Percentiles rank a stretch among this genome's conserved stretches.
These are phyloP conservation scores for Osmanthus fragrans DNA, from an alignment of 257 asterid genomes.

Conservation along the genomic window DNA sequence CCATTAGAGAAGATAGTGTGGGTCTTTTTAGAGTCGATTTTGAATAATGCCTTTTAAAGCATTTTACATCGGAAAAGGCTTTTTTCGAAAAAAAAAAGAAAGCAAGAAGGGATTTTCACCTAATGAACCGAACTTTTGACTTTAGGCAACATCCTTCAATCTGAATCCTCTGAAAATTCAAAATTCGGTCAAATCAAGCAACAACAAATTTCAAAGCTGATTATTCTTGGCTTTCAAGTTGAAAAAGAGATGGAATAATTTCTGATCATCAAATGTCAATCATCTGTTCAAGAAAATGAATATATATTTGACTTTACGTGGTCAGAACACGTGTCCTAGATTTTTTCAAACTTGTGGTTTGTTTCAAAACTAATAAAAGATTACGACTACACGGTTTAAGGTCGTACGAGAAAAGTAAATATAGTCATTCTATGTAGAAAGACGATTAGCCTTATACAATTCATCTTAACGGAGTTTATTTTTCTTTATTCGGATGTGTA, in stretches of 20 bases:
- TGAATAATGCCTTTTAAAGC: not conserved
- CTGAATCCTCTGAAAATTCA: conserved; percentile 21
- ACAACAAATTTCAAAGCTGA: conserved; percentile 27
- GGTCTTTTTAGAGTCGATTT: not conserved
- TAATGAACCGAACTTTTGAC: conserved; percentile 31
- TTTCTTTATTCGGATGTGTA: not conserved
- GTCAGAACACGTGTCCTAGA: conserved; percentile 5
- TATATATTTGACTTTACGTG: conserved; percentile 9
- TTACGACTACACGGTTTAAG: not conserved
- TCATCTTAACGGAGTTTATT: not conserved
- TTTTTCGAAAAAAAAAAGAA: too few relatives aligned
- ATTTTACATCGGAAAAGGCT: too few relatives aligned
- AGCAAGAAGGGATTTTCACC: conserved; percentile 11
- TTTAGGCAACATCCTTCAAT: conserved; percentile 20
- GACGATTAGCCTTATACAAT: too few relatives aligned
- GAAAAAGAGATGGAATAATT: conserved; percentile 18
- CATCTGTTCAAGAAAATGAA: conserved; percentile 23
- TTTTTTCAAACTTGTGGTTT: not conserved
- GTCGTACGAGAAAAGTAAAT: too few relatives aligned
- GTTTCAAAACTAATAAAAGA: not conserved
- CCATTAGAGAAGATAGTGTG: not conserved
- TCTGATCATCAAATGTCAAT: not conserved
- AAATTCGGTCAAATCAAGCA: conserved; percentile 15
- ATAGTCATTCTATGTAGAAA: not conserved
- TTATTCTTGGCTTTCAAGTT: not conserved